These are phyloP conservation scores for Purshia tridentata DNA, from an alignment of 306 rosid genomes.

Conservation along the genomic window DNA sequence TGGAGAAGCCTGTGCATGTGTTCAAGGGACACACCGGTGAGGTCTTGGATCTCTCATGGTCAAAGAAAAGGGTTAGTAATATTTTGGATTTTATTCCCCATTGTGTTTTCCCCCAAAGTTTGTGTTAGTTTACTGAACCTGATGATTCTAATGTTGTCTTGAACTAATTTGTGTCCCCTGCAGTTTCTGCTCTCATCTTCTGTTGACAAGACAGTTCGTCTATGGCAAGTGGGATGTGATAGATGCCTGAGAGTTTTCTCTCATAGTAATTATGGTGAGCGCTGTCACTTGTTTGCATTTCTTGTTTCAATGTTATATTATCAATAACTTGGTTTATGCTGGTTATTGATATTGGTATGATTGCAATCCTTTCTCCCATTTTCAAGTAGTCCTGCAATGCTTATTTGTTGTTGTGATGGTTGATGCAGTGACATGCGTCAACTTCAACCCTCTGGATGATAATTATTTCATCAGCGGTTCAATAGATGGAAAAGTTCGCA, in stretches of 20 bases:
- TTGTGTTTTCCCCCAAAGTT: not conserved
- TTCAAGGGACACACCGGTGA: constrained; percentile 67
- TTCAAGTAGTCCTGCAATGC: constrained; percentile 7
- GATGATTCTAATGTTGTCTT: constrained; percentile 20
- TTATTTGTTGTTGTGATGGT: constrained; percentile 27
- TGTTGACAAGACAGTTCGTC: constrained; percentile 74
- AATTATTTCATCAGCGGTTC: constrained; percentile 86
- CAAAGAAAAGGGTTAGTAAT: constrained; percentile 70
- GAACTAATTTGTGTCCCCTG: constrained; percentile 12
- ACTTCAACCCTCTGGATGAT: constrained; percentile 76
- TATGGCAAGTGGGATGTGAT: constrained; percentile 74
- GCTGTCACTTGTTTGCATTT: constrained; percentile 3
- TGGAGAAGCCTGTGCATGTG: constrained; percentile 69
- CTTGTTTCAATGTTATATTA: not conserved
- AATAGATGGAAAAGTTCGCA: constrained; percentile 93
- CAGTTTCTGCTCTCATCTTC: constrained; percentile 90
- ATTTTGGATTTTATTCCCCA: not conserved
- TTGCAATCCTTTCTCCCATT: constrained; percentile 13
- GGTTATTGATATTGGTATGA: constrained; percentile 6
- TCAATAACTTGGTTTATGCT: constrained; percentile 23
- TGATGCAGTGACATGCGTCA: constrained; percentile 77
- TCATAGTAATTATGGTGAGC: constrained; percentile 81
- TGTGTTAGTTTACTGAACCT: constrained; percentile 5
- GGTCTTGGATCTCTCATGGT: constrained; percentile 87
- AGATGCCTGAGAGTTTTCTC: constrained; percentile 63